Evolutionary conservation across 2,329 filamentous ascomycete genomes (phyloP), one percentile per base, ranked within the genome.

Genomic region (Teratosphaeriaceae sp.): DNA sequence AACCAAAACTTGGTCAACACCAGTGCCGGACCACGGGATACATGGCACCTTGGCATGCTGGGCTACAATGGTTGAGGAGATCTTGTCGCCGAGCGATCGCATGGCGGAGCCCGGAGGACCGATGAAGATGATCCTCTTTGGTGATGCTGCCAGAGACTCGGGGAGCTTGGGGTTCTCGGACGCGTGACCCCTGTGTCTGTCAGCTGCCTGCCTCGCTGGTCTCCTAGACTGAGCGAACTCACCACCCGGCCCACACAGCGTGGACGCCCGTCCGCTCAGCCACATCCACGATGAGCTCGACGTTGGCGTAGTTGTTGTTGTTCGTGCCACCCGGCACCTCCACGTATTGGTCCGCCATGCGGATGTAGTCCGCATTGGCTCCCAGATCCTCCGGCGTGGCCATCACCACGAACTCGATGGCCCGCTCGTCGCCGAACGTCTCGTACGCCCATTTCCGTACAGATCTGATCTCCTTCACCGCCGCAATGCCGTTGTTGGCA

Each of bases 381-480:
- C 84, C 81, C 64, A 98, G 70, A 82, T 98, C 92, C 72, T 98
- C 92, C 38, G 92, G 92, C 29, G 92, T 98, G 57, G 92, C 92
- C 92, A 98, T 98, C 65, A 98, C 92, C 51, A 92, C 98, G 73
- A 98, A 98, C 65, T 97, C 89, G 64, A 98, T 96, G 59, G 90
- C 92, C 62, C 85, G 81, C 75, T 98, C 92, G 71, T 98, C 89
- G 72, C 92, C 90, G 65, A 98, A 98, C 6, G 87, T 94, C 73
- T 98, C 92, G 81, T 98, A 98, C 49, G 92, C 92, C 92, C 92
- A 98, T 89, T 97, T 98, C 69, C 92, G 85, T 63, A 98, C 90
- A 47, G 90, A 97, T 68, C 92, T 83, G 65, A 98, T 98, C 71
- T 98, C 92, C 72, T 98, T 98, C 68, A 98, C 92, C 64, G 92